These are phyloP conservation scores for Xylariaceae sp. DNA, from an alignment of 2,329 filamentous ascomycete genomes.

Conservation along the genomic window DNA sequence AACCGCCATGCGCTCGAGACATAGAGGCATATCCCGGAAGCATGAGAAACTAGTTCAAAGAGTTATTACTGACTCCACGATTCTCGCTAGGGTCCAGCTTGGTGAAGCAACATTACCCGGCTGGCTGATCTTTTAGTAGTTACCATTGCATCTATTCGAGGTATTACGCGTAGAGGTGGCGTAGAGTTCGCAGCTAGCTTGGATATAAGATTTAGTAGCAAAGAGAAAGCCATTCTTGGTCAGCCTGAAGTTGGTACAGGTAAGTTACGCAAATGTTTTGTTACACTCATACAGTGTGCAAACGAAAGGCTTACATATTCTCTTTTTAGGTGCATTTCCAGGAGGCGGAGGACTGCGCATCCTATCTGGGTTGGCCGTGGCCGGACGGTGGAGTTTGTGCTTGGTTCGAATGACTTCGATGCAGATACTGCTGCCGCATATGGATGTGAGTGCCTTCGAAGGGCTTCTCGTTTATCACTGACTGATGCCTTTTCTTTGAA, in stretches of 20 bases:
- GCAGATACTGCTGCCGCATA: slow-evolving; percentile 2
- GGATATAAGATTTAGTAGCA: slow-evolving; percentile 2
- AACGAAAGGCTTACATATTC: no score
- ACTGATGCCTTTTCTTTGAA: not conserved
- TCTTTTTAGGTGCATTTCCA: not conserved
- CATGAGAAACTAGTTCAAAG: no score
- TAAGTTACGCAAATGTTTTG: not conserved
- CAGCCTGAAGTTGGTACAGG: slow-evolving; percentile 1
- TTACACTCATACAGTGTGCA: no score
- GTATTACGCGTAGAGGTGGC: not conserved
- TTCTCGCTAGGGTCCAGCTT: not conserved
- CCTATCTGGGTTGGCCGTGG: not conserved
- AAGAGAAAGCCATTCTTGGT: slow-evolving; percentile 1
- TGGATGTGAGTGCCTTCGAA: not conserved
- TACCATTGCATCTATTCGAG: not conserved
- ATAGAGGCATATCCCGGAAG: no score
- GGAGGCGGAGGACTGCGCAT: not conserved
- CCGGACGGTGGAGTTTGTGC: not conserved
- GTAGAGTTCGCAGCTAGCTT: not conserved
- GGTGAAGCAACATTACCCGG: not conserved
- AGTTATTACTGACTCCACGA: no score
- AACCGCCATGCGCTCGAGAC: no score
- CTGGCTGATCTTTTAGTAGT: not conserved
- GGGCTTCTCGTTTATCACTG: no score
- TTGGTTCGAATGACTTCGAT: not conserved